A percentile compares a stretch with the other conserved stretches of the same genome.
These are phyloP conservation scores for Suillus weaverae DNA, from an alignment of 768 basidiomycete species.

Conservation along the genomic window DNA sequence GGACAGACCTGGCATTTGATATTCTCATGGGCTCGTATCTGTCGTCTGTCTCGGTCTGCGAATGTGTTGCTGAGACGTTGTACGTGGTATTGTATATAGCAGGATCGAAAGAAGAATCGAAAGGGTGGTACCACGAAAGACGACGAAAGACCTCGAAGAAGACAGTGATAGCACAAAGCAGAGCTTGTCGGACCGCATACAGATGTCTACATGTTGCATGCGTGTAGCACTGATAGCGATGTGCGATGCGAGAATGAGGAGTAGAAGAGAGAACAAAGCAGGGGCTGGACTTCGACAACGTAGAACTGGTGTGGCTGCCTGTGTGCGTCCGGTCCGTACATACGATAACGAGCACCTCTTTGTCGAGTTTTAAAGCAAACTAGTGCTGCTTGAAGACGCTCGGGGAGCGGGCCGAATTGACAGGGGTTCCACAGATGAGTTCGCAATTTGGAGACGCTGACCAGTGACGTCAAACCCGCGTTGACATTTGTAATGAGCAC, in stretches of 20 bases:
- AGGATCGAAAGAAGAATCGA: background rate
- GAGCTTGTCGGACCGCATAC: background rate
- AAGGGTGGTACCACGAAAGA: background rate
- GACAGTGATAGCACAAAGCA: background rate
- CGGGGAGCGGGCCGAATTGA: no score
- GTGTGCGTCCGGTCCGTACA: no score
- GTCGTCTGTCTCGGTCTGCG: background rate
- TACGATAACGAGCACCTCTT: background rate
- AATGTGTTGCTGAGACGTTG: background rate
- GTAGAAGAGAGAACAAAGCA: background rate
- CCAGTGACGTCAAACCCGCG: no score
- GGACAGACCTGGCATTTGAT: background rate
- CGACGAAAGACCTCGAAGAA: no score
- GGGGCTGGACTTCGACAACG: background rate
- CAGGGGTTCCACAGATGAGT: no score
- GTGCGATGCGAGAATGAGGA: background rate
- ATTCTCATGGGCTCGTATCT: background rate
- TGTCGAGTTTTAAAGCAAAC: no score
- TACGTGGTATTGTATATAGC: no score
- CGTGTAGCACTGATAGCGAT: background rate
- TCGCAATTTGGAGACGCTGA: no score
- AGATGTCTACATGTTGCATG: background rate
- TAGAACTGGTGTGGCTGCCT: constrained; percentile 10
- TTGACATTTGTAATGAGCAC: background rate
- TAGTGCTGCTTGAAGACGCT: background rate